Evolutionary conservation across 352 stramenopile species (phyloP), one percentile per base, ranked within the genome.

Genomic region (Phytophthora multivora): DNA sequence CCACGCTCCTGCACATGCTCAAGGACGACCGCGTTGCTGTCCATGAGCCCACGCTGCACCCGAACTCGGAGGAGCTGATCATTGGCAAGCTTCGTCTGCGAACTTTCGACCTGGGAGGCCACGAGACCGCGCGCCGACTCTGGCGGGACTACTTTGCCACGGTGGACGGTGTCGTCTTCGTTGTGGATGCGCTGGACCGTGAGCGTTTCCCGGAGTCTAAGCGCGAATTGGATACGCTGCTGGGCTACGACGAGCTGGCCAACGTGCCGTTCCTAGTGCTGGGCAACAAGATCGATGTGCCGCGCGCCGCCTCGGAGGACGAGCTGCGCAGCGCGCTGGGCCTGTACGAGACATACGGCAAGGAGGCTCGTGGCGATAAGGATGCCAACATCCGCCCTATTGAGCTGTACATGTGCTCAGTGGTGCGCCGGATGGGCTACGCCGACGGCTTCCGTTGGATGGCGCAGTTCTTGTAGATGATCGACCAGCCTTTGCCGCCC

Each of bases 111-210:
- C 77, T 99, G 52, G 98, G 98, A 39, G 98, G 98, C 43, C 98
- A 99, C 86, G 97, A 99, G 77, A 99, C 96, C 15, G 93, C 94
- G 26, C 89, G 95, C 61, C 92, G 93, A 66, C 86, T 99, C 30
- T 99, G 98, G 98, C 95, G 98, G 71, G 97, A 99, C 79, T 99
- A 99, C 84, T 99, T 99, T 59, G 98, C 97, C 23, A 99, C 96
- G 9, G 90, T 99, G 13, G 97, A 99, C 71, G 98, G 95, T 23
- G 97, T 99, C n/a, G 97, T 99, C 16, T 99, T 99, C 73, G 87
- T 99, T 15, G 98, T 99, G 8, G 98, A 99, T 83, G 95, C 97
- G 7, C 90, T 99, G 45, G 98, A 99, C 77, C 88, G 97, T 50
- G 97, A 98, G 56, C 90, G 98, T 59, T 99, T 99, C 79, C 97